phyloP scores from a whole-genome alignment of 441 rosid genomes.

The Flueggea neowawraea region DNA sequence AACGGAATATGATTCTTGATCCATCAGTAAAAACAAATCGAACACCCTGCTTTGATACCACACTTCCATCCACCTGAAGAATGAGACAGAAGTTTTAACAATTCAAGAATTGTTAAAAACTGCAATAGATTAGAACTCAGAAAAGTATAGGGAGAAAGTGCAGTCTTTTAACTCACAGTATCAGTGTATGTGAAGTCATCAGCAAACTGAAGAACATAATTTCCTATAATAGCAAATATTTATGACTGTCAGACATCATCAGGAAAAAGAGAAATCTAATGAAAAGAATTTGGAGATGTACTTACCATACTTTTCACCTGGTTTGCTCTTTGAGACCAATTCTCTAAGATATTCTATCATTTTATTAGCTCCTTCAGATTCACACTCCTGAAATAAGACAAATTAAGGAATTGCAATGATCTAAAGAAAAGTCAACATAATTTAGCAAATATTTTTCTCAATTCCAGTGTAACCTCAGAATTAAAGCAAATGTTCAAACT shows the following conservation, averaged over 20 bases:
- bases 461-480: slow-evolving; percentile 4
- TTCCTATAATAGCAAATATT: slow-evolving; percentile 40
- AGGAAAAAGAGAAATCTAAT: not conserved
- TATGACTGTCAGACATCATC: not conserved
- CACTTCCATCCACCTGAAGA: slow-evolving; percentile 87
- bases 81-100: slow-evolving; percentile 9
- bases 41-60: slow-evolving; percentile 87
- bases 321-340: slow-evolving; percentile 60
- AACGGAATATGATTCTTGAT: slow-evolving; percentile 81
- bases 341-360: slow-evolving; percentile 80
- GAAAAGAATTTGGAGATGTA: slow-evolving; percentile 7
- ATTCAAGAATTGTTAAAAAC: not conserved
- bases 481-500: slow-evolving; percentile 1
- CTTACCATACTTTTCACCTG: slow-evolving; percentile 76
- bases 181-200: slow-evolving; percentile 93
- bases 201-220: slow-evolving; percentile 69
- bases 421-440: slow-evolving; percentile 3
- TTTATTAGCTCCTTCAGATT: slow-evolving; percentile 89
- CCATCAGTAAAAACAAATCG: slow-evolving; percentile 89
- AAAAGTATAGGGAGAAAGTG: not conserved
- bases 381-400: slow-evolving; percentile 66
- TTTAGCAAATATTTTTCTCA: not conserved
- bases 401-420: slow-evolving; percentile 16
- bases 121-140: not conserved
- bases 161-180: slow-evolving; percentile 59